phyloP scores from a whole-genome alignment of 2,329 filamentous ascomycete species.

The Xenosphaeropsis pyriputrescens region DNA sequence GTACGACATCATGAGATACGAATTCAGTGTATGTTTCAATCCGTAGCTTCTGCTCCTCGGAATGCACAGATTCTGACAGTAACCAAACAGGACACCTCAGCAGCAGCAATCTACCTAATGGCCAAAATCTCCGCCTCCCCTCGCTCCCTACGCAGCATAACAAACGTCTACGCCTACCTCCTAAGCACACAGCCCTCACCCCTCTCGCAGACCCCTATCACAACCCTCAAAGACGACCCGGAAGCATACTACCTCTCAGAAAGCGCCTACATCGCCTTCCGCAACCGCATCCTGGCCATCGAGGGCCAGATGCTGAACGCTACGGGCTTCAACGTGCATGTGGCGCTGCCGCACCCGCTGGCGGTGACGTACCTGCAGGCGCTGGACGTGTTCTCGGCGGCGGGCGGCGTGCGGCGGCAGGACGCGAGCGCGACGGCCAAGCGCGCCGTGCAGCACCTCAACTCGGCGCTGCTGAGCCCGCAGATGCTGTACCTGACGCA shows the following conservation, averaged over 20 bases:
- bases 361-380: conserved; percentile 88
- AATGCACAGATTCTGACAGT: too few relatives aligned
- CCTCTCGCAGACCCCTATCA: background rate
- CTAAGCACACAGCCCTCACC: conserved; percentile 35
- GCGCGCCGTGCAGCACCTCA: conserved; percentile 64
- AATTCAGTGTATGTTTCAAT: conserved; percentile 26
- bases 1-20: conserved; percentile 36
- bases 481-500: conserved; percentile 87
- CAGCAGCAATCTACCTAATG: conserved; percentile 65
- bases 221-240: conserved; percentile 21
- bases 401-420: conserved; percentile 11
- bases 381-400: conserved; percentile 47
- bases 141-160: conserved; percentile 62
- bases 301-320: conserved; percentile 66
- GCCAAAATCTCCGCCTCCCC: conserved; percentile 71
- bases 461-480: conserved; percentile 70
- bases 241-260: conserved; percentile 58
- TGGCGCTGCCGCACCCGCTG: conserved; percentile 72
- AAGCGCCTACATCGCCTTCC: conserved; percentile 50
- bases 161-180: conserved; percentile 78
- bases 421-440: conserved; percentile 30
- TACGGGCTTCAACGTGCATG: conserved; percentile 71
- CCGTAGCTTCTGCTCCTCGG: too few relatives aligned
- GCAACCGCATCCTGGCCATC: conserved; percentile 49
- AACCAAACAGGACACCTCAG: conserved; percentile 54